These are phyloP conservation scores for Daldinia caldariorum DNA, from an alignment of 495 filamentous ascomycete species.

Conservation along the genomic window DNA sequence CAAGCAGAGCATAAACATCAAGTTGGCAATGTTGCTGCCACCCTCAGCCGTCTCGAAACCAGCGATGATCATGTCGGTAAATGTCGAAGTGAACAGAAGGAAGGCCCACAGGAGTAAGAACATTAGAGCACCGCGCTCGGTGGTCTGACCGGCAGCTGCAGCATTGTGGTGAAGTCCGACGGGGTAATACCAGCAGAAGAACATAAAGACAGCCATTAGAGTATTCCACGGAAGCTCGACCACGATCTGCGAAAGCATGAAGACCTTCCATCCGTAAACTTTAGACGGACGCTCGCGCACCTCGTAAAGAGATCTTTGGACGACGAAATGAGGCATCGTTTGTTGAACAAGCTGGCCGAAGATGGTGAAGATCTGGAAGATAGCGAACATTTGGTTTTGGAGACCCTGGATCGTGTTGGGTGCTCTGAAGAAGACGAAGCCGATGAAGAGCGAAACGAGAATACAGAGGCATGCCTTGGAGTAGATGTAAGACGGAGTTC, in stretches of 20 bases:
- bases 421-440: constrained; percentile 85
- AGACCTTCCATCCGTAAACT: constrained; percentile 83
- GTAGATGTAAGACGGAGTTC: constrained; percentile 86
- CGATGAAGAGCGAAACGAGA: constrained; percentile 77
- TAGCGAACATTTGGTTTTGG: constrained; percentile 86
- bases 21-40: constrained; percentile 70
- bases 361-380: constrained; percentile 84
- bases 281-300: constrained; percentile 86
- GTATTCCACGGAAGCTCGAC: constrained; percentile 81
- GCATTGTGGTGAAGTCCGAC: constrained; percentile 80
- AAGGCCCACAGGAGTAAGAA: constrained; percentile 72
- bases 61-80: constrained; percentile 74
- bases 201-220: constrained; percentile 73
- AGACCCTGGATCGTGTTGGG: constrained; percentile 77
- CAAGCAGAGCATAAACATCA: constrained; percentile 72
- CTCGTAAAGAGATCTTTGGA: constrained; percentile 83
- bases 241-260: constrained; percentile 81
- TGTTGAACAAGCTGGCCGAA: constrained; percentile 81
- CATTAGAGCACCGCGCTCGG: constrained; percentile 71
- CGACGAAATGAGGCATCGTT: constrained; percentile 85
- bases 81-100: constrained; percentile 75
- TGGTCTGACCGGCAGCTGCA: constrained; percentile 61
- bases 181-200: constrained; percentile 83
- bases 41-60: constrained; percentile 73
- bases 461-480: constrained; percentile 69